Percentiles rank a stretch among this genome's conserved stretches.
Conservation (phyloP, 352 stramenopile species). For the Globisporangium rhizosaccharum region DNA sequence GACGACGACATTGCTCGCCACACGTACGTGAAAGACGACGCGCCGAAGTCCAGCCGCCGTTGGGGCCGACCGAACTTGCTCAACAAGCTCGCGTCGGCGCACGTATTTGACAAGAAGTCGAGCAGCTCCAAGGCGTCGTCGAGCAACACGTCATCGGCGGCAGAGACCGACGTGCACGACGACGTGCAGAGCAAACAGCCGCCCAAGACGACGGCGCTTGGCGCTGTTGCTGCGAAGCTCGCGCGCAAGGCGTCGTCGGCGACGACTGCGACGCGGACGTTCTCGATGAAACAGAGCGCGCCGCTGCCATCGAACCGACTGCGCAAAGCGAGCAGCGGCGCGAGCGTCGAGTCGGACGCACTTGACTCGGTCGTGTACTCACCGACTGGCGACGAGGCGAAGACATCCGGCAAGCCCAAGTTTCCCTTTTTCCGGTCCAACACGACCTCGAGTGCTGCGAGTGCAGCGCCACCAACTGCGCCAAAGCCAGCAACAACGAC, state of each 20-base stretch:
- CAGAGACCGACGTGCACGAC: constrained; percentile 6
- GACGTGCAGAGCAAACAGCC: not conserved
- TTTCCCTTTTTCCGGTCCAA: constrained; percentile 11
- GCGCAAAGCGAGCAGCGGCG: constrained; percentile 14
- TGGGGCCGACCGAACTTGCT: constrained; percentile 17
- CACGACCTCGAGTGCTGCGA: not conserved
- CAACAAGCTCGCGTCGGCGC: constrained; percentile 15
- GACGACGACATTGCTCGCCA: not conserved
- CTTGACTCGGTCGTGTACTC: constrained; percentile 18
- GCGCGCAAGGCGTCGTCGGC: constrained; percentile 4
- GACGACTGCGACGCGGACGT: constrained; percentile 2
- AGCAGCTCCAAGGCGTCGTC: constrained; percentile 14
- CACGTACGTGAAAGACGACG: constrained; percentile 9
- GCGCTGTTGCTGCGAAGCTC: constrained; percentile 13
- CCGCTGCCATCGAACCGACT: constrained; percentile 14
- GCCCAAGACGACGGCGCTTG: constrained; percentile 3
- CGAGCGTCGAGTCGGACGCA: constrained; percentile 4
- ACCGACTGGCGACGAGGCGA: constrained; percentile 5
- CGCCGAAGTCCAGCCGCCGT: constrained; percentile 4
- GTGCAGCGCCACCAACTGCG: constrained; percentile 2
- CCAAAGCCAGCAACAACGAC: constrained; percentile 2
- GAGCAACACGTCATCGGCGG: constrained; percentile 12
- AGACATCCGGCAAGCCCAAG: constrained; percentile 10
- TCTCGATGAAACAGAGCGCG: constrained; percentile 8
- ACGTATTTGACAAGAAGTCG: constrained; percentile 17